Evolutionary conservation across 2,329 filamentous ascomycete genomes (phyloP).

Genomic region (Dothideomycetidae sp.): DNA sequence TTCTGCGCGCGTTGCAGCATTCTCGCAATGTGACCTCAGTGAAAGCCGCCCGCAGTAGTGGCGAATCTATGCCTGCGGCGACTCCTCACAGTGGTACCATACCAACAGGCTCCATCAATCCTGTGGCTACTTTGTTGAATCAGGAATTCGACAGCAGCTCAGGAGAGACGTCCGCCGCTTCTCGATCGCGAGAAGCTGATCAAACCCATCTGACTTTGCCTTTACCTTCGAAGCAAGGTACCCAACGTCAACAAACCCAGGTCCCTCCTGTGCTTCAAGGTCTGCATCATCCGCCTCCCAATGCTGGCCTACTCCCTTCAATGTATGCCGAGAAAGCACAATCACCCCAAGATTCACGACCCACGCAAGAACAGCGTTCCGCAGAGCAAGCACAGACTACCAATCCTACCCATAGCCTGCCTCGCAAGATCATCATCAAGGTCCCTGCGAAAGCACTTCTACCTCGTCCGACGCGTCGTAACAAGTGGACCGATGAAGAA

Average conservation of each 20-base stretch:
- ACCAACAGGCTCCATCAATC: conserved; percentile 19
- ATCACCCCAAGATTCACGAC: conserved; percentile 1
- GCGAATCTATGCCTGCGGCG: conserved; percentile 1
- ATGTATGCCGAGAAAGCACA: conserved; percentile 36
- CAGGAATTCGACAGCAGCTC: conserved; percentile 18
- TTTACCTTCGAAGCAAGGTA: conserved; percentile 19
- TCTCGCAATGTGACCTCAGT: conserved; percentile 2
- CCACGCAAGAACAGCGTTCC: background rate
- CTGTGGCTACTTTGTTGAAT: conserved; percentile 24
- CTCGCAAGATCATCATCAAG: conserved; percentile 22
- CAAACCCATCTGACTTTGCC: conserved; percentile 21
- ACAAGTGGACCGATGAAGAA: conserved; percentile 49
- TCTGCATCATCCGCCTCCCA: conserved; percentile 48
- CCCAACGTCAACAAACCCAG: conserved; percentile 18
- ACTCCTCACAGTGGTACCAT: conserved; percentile 3
- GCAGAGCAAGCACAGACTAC: conserved; percentile 13
- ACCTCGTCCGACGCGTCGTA: conserved; percentile 18
- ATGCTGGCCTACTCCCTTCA: conserved; percentile 45
- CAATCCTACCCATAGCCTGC: conserved; percentile 10
- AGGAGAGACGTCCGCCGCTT: conserved; percentile 11
- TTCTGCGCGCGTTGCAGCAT: conserved; percentile 16
- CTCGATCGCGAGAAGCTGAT: conserved; percentile 17
- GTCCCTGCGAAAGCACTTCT: background rate
- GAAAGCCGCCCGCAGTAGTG: conserved; percentile 7
- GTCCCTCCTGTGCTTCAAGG: conserved; percentile 42